Evolutionary conservation across 176 grass and related monocot genomes (phyloP).

Genomic region (Oryza rufipogon): DNA sequence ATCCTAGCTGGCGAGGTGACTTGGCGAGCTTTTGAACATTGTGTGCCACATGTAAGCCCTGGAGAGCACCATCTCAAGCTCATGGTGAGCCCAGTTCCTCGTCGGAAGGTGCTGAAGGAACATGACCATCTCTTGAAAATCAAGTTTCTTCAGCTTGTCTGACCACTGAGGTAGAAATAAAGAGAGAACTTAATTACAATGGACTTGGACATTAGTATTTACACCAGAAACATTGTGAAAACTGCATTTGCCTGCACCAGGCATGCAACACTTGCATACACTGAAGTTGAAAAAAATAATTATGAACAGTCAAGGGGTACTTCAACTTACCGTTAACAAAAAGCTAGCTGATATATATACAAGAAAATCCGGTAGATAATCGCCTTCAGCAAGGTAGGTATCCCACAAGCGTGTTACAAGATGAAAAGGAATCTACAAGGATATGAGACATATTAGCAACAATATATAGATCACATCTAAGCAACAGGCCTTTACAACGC

Average conservation of each 20-base stretch:
- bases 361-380: slow-evolving; percentile 93
- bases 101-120: slow-evolving; percentile 95
- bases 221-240: background rate
- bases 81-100: slow-evolving; percentile 84
- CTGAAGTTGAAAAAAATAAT: background rate
- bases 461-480: background rate
- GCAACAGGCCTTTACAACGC: background rate
- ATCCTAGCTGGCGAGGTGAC: slow-evolving; percentile 70
- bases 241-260: no score
- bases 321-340: slow-evolving; percentile 85
- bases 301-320: background rate
- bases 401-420: slow-evolving; percentile 92
- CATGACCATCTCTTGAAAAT: slow-evolving; percentile 99
- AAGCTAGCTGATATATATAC: slow-evolving; percentile 98
- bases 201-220: background rate
- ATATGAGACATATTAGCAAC: slow-evolving; percentile 7
- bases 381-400: slow-evolving; percentile 97
- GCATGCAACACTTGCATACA: background rate
- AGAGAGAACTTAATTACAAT: background rate
- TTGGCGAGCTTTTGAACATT: slow-evolving; percentile 88
- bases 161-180: slow-evolving; percentile 70
- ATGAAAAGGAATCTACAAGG: slow-evolving; percentile 88
- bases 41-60: slow-evolving; percentile 95
- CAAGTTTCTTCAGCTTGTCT: slow-evolving; percentile 84
- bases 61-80: slow-evolving; percentile 92